phyloP scores from a whole-genome alignment of 345 rosid genomes.

The Eucalyptus cloeziana region DNA sequence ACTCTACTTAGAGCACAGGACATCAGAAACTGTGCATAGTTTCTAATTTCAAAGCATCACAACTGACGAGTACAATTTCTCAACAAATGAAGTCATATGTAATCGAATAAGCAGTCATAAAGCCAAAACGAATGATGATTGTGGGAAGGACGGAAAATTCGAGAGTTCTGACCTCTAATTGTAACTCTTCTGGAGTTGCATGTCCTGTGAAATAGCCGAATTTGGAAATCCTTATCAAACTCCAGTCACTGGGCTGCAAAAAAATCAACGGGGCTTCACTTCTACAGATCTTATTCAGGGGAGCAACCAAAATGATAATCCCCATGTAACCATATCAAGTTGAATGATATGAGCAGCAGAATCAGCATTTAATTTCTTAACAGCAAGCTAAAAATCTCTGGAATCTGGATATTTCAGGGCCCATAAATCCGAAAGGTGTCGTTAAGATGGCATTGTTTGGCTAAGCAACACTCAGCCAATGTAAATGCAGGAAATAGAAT shows the following conservation, averaged over 20 bases:
- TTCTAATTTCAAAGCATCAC: neutral
- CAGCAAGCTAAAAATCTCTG: neutral
- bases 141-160: neutral
- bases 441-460: neutral
- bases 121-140: neutral
- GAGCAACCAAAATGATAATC: neutral
- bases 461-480: neutral
- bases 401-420: neutral
- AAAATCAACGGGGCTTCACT: neutral
- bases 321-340: neutral
- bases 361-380: neutral
- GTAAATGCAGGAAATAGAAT: neutral
- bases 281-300: neutral
- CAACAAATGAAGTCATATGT: neutral
- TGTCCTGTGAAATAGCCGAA: slow-evolving; percentile 36
- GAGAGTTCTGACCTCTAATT: slow-evolving; percentile 27
- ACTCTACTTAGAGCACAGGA: neutral
- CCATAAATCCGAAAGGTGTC: neutral
- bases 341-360: neutral
- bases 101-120: neutral
- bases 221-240: slow-evolving; percentile 31
- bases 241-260: slow-evolving; percentile 28
- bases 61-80: neutral
- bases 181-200: slow-evolving; percentile 24
- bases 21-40: neutral